Evolutionary conservation across 1,284 basidiomycete species (phyloP).

Genomic region (Irpex rosettiformis): DNA sequence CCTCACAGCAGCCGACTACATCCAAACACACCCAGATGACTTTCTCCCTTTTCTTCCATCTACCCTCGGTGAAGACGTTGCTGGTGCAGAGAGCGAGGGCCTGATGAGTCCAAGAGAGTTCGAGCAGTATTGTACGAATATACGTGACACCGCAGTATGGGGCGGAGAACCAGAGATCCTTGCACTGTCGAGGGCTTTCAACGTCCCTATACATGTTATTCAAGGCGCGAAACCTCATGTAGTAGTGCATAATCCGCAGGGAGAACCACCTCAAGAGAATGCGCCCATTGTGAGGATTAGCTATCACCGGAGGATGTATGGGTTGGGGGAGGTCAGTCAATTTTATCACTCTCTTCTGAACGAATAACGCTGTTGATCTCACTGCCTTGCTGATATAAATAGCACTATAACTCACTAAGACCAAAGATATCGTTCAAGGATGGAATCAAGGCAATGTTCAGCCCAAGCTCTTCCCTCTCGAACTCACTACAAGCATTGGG

Average conservation of each 20-base stretch:
- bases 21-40: slow-evolving; percentile 82
- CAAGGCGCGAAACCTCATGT: slow-evolving; percentile 82
- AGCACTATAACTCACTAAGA: slow-evolving; percentile 88
- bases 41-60: slow-evolving; percentile 94
- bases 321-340: slow-evolving; percentile 81
- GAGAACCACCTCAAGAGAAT: slow-evolving; percentile 29
- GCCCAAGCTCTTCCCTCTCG: slow-evolving; percentile 2
- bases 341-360: slow-evolving; percentile 3
- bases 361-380: background rate
- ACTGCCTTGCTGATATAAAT: slow-evolving; percentile 1
- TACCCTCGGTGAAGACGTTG: slow-evolving; percentile 69
- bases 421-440: slow-evolving; percentile 46
- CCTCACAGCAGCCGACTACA: slow-evolving; percentile 76
- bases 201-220: slow-evolving; percentile 88
- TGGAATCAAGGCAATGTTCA: slow-evolving; percentile 35
- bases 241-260: slow-evolving; percentile 73
- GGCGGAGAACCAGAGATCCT: slow-evolving; percentile 97
- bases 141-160: slow-evolving; percentile 88
- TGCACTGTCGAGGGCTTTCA: slow-evolving; percentile 83
- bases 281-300: slow-evolving; percentile 67
- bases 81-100: slow-evolving; percentile 60
- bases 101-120: slow-evolving; percentile 75
- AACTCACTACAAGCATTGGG: background rate
- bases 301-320: slow-evolving; percentile 91
- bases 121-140: slow-evolving; percentile 73